Percentiles rank a stretch among this genome's conserved stretches.
phyloP scores from a whole-genome alignment of 192 early-diverging fungal species.

The Coemansia sp. region DNA sequence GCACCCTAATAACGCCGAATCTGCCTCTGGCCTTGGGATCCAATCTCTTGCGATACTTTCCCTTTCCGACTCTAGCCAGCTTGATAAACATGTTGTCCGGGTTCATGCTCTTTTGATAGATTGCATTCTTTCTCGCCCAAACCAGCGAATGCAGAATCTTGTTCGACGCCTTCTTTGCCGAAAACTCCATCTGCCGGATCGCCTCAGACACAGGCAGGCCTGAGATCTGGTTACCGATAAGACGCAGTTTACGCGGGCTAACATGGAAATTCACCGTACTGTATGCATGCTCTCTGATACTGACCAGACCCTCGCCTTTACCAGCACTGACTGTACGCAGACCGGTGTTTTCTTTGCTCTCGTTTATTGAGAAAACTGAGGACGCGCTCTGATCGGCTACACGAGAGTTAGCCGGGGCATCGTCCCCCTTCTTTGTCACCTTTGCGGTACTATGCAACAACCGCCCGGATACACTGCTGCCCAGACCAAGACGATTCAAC shows the following conservation, averaged over 20 bases:
- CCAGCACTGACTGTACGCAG: constrained; percentile 7
- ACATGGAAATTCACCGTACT: constrained; percentile 64
- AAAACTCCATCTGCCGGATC: constrained; percentile 76
- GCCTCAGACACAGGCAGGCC: constrained; percentile 64
- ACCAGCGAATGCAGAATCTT: constrained; percentile 64
- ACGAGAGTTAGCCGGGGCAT: neutral
- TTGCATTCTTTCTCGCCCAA: constrained; percentile 66
- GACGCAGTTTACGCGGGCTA: constrained; percentile 66
- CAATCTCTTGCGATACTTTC: constrained; percentile 66
- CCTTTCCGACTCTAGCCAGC: constrained; percentile 86
- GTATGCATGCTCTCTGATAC: constrained; percentile 31
- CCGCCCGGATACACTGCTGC: too few relatives aligned
- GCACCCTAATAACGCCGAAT: constrained; percentile 71
- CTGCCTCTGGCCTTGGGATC: constrained; percentile 76
- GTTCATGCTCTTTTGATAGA: constrained; percentile 62
- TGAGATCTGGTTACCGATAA: constrained; percentile 69
- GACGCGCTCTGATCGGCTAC: constrained; percentile 15
- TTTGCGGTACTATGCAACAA: too few relatives aligned
- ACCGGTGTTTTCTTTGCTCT: neutral
- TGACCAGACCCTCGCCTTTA: constrained; percentile 12
- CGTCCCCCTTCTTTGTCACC: neutral
- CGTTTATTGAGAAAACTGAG: constrained; percentile 5
- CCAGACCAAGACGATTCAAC: neutral
- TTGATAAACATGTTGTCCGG: constrained; percentile 59
- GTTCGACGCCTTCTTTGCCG: constrained; percentile 60